Evolutionary conservation across 2,329 filamentous ascomycete species (phyloP), one percentile per base, ranked within the genome.

Genomic region (Aspergillus brasiliensis): DNA sequence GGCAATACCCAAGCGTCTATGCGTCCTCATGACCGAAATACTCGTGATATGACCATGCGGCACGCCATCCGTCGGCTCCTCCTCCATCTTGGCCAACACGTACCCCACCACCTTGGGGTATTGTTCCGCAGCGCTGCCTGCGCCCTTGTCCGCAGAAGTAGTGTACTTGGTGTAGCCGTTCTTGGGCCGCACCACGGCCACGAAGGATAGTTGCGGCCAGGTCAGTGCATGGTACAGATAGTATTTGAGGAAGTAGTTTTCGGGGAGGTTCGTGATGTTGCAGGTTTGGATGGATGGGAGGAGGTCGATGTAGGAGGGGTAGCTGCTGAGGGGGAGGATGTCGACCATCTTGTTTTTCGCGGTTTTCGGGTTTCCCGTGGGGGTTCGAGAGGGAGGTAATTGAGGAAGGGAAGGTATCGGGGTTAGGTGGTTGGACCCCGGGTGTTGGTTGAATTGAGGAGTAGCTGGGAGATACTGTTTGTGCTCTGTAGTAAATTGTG

Each of bases 211-310:
- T 80, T 98, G 94, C 48, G 95, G 95, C 95, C 95, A 99, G 70
- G 92, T 96, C 67, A 98, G 88, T 15, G 94, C 93, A 80, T 99
- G 95, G 86, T 99, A 99, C 73, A 99, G 88, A 83, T 99, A 99
- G 85, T 99, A 99, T 85, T 99, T 99, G 80, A 97, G 91, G 78
- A 98, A 98, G 86, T 99, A 99, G 84, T 99, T 99, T 80, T 99
- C 95, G 66, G 95, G 95, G 56, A 99, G 86, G 82, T 99, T 99
- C 77, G 96, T 96, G 76, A 99, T 93, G 83, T 99, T 98, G 75
- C 94, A 94, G 78, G 96, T 92, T 81, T 99, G 95, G 75, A 99
- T 90, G 65, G 91, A 83, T 67, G 87, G 89, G 68, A 99, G 88
- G 65, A 95, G 83, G 66, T 94, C 90, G 79, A 99, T 96, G 81